Percentiles rank a stretch among this genome's conserved stretches.
Evolutionary conservation across 176 grass and related monocot species (phyloP).

Genomic region (Bothriochloa decipiens): DNA sequence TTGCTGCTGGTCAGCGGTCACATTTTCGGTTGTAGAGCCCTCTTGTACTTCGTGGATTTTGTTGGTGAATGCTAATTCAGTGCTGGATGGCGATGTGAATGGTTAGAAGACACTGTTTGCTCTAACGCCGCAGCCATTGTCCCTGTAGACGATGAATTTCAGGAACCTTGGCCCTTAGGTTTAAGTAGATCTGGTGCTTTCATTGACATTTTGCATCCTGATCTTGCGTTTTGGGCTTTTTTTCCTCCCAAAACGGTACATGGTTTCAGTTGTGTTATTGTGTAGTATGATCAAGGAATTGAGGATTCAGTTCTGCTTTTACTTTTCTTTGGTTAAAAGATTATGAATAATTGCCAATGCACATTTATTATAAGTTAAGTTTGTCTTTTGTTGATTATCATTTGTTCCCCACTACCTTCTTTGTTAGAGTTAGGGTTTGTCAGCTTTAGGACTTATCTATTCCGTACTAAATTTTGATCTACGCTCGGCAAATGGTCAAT

Average conservation of each 20-base stretch:
- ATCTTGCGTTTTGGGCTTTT: neutral
- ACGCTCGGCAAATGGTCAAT: too few species aligned
- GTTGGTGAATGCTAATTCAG: neutral
- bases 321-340: too few species aligned
- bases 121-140: neutral
- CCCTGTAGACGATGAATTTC: neutral
- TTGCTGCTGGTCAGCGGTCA: neutral
- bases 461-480: neutral
- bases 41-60: neutral
- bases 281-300: neutral
- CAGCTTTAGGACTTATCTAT: neutral
- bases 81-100: neutral
- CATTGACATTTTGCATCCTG: neutral
- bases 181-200: neutral
- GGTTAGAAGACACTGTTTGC: too few species aligned
- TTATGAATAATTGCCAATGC: neutral
- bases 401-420: neutral
- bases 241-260: neutral
- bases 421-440: neutral
- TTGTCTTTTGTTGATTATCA: neutral
- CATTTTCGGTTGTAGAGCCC: neutral
- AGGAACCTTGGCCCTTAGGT: slow-evolving; percentile 4
- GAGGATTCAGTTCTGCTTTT: too few species aligned
- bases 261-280: neutral
- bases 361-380: neutral